Evolutionary conservation across 768 basidiomycete species (phyloP).

Genomic region (Russula emetica): DNA sequence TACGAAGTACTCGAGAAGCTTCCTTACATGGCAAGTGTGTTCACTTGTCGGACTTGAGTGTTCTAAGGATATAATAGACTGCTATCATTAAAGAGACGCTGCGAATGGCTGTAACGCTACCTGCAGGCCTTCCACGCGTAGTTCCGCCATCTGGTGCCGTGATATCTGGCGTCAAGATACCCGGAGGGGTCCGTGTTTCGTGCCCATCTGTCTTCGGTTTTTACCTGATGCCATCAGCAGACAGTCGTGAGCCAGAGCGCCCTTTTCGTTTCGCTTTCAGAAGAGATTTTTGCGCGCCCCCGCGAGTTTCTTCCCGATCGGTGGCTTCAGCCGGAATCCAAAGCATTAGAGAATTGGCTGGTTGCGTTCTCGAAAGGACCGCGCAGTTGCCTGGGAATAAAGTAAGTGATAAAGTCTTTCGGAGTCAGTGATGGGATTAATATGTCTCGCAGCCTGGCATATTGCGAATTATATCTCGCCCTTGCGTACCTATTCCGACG

Average conservation of each 20-base stretch:
- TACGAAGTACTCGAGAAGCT: conserved; percentile 21
- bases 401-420: conserved; percentile 10
- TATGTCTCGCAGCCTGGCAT: conserved; percentile 21
- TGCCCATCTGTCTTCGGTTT: neutral
- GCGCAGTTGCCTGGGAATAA: conserved; percentile 28
- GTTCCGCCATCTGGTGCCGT: conserved; percentile 18
- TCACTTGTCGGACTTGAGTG: neutral
- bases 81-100: conserved; percentile 21
- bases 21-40: conserved; percentile 17
- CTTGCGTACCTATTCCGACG: conserved; percentile 29
- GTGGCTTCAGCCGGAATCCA: conserved; percentile 20
- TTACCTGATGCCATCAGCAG: neutral
- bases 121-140: conserved; percentile 16
- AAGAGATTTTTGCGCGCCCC: conserved; percentile 25
- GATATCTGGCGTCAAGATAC: conserved; percentile 14
- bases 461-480: conserved; percentile 27
- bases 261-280: conserved; percentile 20
- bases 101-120: conserved; percentile 2
- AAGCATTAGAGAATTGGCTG: conserved; percentile 21
- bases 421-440: neutral
- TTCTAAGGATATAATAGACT: conserved; percentile 6
- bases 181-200: conserved; percentile 19
- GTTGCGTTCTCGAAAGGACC: conserved; percentile 29
- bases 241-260: conserved; percentile 19
- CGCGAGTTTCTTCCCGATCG: conserved; percentile 26